Evolutionary conservation across 805 yeast species (phyloP).

Genomic region (Ogataea paradorogensis): DNA sequence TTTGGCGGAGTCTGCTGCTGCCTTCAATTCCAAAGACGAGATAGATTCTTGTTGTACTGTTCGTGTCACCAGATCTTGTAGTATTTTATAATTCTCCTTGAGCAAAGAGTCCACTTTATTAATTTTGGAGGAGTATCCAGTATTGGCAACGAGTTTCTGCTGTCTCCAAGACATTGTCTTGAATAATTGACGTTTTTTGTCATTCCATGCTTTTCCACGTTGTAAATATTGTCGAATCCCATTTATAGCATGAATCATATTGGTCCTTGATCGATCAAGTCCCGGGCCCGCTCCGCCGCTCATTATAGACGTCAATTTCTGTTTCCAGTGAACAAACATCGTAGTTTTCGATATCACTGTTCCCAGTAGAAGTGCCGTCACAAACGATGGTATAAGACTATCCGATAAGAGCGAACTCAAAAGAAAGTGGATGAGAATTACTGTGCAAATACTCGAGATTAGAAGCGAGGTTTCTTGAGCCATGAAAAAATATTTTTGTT

Average conservation of each 20-base stretch:
- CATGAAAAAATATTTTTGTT: constrained; percentile 1
- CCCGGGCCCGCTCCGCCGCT: constrained; percentile 4
- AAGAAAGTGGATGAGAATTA: constrained; percentile 21
- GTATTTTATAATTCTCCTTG: constrained; percentile 44
- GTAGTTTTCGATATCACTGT: constrained; percentile 27
- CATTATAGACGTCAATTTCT: constrained; percentile 7
- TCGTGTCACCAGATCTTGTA: constrained; percentile 42
- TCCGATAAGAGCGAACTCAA: constrained; percentile 22
- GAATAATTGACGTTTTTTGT: constrained; percentile 41
- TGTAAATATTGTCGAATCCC: constrained; percentile 44
- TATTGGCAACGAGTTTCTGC: constrained; percentile 48
- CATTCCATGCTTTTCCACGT: constrained; percentile 43
- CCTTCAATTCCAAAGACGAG: constrained; percentile 42
- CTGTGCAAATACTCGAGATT: constrained; percentile 29
- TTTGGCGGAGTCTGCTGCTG: constrained; percentile 24
- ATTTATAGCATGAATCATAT: constrained; percentile 39
- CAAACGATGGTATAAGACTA: constrained; percentile 20
- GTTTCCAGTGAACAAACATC: constrained; percentile 21
- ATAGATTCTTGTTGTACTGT: constrained; percentile 38
- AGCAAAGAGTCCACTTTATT: constrained; percentile 46
- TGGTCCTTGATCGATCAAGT: constrained; percentile 22
- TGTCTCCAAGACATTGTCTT: constrained; percentile 53
- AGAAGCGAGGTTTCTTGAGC: constrained; percentile 22
- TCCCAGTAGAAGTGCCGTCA: constrained; percentile 30
- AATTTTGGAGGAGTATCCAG: constrained; percentile 56